phyloP scores from a whole-genome alignment of 129 eudicot species.

The Saussurea involucrata region DNA sequence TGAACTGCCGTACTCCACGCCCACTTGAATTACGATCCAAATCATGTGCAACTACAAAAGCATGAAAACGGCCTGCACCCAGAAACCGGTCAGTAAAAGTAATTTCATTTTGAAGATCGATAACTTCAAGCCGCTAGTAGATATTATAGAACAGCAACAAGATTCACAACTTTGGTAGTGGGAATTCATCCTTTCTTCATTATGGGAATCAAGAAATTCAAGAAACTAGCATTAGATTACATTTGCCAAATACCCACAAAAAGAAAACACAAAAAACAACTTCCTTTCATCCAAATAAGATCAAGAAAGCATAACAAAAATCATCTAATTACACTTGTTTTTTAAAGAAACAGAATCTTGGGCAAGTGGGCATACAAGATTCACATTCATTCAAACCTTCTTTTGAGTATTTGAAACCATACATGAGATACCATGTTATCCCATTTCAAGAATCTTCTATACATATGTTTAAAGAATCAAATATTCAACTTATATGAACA shows the following conservation, averaged over 20 bases:
- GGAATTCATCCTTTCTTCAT: slow-evolving; percentile 6
- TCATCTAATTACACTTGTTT: not conserved
- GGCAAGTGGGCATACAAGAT: slow-evolving; percentile 4
- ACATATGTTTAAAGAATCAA: not conserved
- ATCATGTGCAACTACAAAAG: slow-evolving; percentile 89
- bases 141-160: slow-evolving; percentile 1
- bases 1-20: slow-evolving; percentile 93
- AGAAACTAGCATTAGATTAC: slow-evolving; percentile 1
- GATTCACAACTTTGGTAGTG: not conserved
- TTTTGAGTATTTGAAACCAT: not conserved
- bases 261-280: not conserved
- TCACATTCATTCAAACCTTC: not conserved
- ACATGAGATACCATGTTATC: not conserved
- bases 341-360: slow-evolving; percentile 8
- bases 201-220: slow-evolving; percentile 14
- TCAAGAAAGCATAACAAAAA: slow-evolving; percentile 1
- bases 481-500: not conserved
- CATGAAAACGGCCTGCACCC: slow-evolving; percentile 92
- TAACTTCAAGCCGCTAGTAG: not conserved
- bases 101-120: not conserved
- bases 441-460: no score
- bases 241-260: not conserved
- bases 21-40: slow-evolving; percentile 89
- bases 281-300: not conserved
- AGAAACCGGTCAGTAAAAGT: slow-evolving; percentile 10